Base-by-base conservation (phyloP, 345 rosid species). In the Nephelium lappaceum region DNA sequence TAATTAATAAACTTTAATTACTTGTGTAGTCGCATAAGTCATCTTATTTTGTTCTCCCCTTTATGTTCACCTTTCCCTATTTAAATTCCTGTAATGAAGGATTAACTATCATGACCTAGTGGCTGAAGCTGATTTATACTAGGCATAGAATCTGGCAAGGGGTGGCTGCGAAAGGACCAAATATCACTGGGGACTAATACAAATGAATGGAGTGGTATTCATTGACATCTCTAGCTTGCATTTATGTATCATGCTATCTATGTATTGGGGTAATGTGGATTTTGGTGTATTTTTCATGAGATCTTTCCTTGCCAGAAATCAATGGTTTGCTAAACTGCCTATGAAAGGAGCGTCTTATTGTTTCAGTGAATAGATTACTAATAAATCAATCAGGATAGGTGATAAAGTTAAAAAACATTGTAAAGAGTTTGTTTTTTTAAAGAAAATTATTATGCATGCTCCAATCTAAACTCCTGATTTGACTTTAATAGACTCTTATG, bases 301-400 rank as follows among this genome's bases (percentile, higher is more conserved):
- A 23, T 25, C 23, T 45, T 23, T 24, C 45, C 9, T 69, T 24
- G 55, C n/a, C 5, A 45, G 73, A 69, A 24, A 23, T 24, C 12
- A 72, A 36, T 72, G 31, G 31, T 36, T 72, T 31, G 75, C 39
- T 58, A 12, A 57, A 72, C 75, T 57, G n/a, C 47, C 19, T 72
- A 57, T 58, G 63, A 14, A 55, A 4, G 11, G n/a, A 55, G 11
- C 41, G 14, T 55, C 2, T 16, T 18, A 31, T 1, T 45, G 25
- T 58, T 73, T 38, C 21, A 39, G 11, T 39, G 49, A 41, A 57
- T 57, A 38, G 65, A 36, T 72, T 72, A 57, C 7, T 58, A 7
- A 39, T 38, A 39, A 51, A 39, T 12, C 38, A 23, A 57, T 38
- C 38, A 12, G 39, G 36, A 57, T 21, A 11, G 6, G 47, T 2